These are phyloP conservation scores for Syncephalastrum contaminatum DNA, from an alignment of 371 early-diverging fungal genomes.

Conservation along the genomic window DNA sequence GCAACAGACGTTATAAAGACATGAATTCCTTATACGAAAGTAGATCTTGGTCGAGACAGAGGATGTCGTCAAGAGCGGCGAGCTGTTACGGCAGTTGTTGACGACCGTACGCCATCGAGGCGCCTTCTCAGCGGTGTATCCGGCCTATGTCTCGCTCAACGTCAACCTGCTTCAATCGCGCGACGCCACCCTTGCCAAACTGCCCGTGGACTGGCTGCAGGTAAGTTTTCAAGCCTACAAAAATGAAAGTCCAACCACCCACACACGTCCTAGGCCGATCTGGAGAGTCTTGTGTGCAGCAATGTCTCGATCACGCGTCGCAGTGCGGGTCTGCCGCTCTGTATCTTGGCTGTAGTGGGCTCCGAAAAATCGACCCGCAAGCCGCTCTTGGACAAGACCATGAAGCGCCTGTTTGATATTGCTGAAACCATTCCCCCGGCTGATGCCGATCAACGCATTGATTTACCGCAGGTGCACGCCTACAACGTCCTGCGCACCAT, in stretches of 20 bases:
- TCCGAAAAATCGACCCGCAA: constrained; percentile 68
- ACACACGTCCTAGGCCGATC: constrained; percentile 26
- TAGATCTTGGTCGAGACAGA: constrained; percentile 12
- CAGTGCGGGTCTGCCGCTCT: constrained; percentile 88
- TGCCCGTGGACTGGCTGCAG: constrained; percentile 69
- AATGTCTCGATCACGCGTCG: constrained; percentile 90
- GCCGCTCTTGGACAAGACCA: constrained; percentile 61
- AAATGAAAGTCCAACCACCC: neutral
- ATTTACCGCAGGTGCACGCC: constrained; percentile 85
- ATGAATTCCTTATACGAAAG: constrained; percentile 8
- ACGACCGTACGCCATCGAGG: constrained; percentile 89
- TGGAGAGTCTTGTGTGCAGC: constrained; percentile 53
- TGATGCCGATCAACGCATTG: constrained; percentile 60
- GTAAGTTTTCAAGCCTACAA: constrained; percentile 25
- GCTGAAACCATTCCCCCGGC: constrained; percentile 50
- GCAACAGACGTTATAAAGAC: too few relatives aligned
- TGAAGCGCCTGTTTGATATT: constrained; percentile 66
- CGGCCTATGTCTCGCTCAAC: constrained; percentile 74
- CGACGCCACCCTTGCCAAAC: constrained; percentile 36
- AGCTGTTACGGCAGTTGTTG: constrained; percentile 57
- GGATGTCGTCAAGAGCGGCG: constrained; percentile 55
- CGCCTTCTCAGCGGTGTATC: constrained; percentile 87
- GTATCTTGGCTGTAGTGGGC: constrained; percentile 82
- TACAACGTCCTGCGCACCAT: constrained; percentile 84
- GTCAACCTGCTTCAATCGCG: constrained; percentile 60